Percentiles rank a stretch among this genome's conserved stretches.
Evolutionary conservation across 495 filamentous ascomycete genomes (phyloP).

Genomic region (Bacidia rubella): DNA sequence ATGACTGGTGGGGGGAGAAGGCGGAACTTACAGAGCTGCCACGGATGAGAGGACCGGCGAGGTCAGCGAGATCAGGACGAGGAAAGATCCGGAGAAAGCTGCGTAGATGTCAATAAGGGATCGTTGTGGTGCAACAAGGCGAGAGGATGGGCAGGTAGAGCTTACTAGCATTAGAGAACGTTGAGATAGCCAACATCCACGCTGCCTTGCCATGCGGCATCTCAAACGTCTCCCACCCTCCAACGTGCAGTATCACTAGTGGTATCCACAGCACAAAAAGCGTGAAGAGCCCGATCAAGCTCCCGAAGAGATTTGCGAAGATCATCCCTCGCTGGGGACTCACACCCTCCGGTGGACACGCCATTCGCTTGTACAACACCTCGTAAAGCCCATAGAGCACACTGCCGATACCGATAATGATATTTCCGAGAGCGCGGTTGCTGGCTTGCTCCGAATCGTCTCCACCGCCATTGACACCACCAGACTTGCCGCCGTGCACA

Average conservation of each 20-base stretch:
- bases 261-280: constrained; percentile 84
- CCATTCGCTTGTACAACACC: constrained; percentile 83
- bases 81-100: constrained; percentile 84
- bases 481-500: constrained; percentile 39
- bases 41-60: constrained; percentile 85
- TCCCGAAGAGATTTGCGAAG: constrained; percentile 86
- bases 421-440: constrained; percentile 62
- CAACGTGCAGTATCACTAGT: constrained; percentile 64
- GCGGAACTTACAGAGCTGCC: constrained; percentile 46
- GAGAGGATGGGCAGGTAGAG: constrained; percentile 12
- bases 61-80: constrained; percentile 83
- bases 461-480: constrained; percentile 32
- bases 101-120: neutral
- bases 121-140: neutral
- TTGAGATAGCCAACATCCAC: constrained; percentile 64
- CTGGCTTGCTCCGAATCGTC: constrained; percentile 34
- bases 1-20: neutral
- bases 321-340: constrained; percentile 71
- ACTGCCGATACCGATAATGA: constrained; percentile 86
- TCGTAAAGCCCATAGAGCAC: constrained; percentile 95
- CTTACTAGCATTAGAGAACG: constrained; percentile 70
- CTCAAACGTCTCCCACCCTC: constrained; percentile 69
- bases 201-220: constrained; percentile 63
- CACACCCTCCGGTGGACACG: constrained; percentile 83
- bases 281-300: constrained; percentile 72